Conservation (phyloP, 2,329 filamentous ascomycete genomes). For the Paecilomyces dactylethromorphus region DNA sequence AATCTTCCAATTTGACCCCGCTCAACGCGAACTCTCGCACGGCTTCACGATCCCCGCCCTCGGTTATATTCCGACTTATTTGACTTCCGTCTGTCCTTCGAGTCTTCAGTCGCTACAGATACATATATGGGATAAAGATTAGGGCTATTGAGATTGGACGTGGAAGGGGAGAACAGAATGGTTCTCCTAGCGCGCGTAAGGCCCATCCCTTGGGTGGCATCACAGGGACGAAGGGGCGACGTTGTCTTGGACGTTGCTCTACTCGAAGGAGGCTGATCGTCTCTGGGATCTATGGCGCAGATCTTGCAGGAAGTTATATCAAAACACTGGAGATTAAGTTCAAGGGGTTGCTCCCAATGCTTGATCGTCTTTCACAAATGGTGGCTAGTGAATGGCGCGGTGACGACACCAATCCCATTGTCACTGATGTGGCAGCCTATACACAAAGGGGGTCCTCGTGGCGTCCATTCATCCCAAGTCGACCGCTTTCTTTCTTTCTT, state of each 20-base stretch:
- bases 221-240: not conserved
- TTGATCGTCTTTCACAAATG: not conserved
- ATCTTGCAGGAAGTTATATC: not conserved
- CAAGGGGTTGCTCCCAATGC: not conserved
- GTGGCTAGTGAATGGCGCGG: not conserved
- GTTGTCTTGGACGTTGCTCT: not conserved
- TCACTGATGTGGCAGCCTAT: not conserved
- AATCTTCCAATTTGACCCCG: not conserved
- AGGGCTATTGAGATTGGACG: not conserved
- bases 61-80: not conserved
- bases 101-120: not conserved
- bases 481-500: not conserved
- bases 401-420: not conserved
- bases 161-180: not conserved
- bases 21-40: not conserved
- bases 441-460: not conserved
- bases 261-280: not conserved
- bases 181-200: not conserved
- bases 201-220: not conserved
- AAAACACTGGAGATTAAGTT: not conserved
- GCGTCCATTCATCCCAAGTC: not conserved
- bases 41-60: not conserved
- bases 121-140: not conserved
- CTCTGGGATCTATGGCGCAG: not conserved
- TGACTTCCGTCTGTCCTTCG: not conserved